These are phyloP conservation scores for Solanum hybrid DNA, from an alignment of 305 asterid genomes.

Conservation along the genomic window DNA sequence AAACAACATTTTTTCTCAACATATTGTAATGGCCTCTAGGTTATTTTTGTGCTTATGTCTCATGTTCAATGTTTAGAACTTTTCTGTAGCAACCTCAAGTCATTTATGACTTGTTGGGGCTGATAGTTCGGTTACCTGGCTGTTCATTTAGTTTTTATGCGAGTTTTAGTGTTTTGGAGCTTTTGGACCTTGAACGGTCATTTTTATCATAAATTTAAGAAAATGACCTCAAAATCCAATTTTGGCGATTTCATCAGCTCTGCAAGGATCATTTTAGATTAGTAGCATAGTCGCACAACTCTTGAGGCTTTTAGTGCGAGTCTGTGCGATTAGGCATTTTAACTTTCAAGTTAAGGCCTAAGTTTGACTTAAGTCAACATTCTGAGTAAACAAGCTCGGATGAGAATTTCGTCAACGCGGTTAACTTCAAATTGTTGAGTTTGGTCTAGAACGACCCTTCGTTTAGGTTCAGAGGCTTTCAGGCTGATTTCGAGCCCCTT, in stretches of 20 bases:
- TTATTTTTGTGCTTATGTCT: not conserved
- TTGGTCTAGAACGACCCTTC: not conserved
- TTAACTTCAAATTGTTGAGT: not conserved
- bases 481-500: not conserved
- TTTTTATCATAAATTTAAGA: not conserved
- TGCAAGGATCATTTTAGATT: not conserved
- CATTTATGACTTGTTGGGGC: not conserved
- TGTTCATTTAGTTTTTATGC: not conserved
- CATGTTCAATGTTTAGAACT: not conserved
- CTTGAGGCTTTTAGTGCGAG: not conserved
- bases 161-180: not conserved
- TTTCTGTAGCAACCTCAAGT: not conserved
- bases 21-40: not conserved
- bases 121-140: not conserved
- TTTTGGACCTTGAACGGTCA: not conserved
- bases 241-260: not conserved
- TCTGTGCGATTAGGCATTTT: not conserved
- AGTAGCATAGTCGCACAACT: not conserved
- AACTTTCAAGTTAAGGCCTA: not conserved
- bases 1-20: not conserved
- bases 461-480: not conserved
- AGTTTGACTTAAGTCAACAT: not conserved
- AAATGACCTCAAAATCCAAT: not conserved
- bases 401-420: not conserved
- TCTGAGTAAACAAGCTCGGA: not conserved